Percentiles rank a stretch among this genome's conserved stretches.
These are phyloP conservation scores for Oryza meridionalis DNA, from an alignment of 176 grass and related monocot genomes.

Conservation along the genomic window DNA sequence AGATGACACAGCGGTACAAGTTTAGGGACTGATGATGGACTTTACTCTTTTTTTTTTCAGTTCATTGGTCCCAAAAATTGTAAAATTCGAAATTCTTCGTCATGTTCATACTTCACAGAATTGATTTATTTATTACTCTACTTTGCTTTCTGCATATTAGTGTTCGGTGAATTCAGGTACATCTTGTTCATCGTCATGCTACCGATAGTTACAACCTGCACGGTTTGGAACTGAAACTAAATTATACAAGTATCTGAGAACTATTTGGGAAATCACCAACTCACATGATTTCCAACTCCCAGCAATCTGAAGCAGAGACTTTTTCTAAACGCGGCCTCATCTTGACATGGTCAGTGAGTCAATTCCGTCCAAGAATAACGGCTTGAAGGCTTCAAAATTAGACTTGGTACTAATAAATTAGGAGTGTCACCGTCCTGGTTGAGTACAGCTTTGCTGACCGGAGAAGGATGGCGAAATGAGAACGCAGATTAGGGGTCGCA, in stretches of 20 bases:
- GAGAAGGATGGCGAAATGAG: constrained; percentile 17
- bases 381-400: constrained; percentile 41
- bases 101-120: constrained; percentile 36
- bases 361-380: background rate
- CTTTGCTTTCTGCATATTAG: background rate
- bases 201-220: too few relatives aligned
- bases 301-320: background rate
- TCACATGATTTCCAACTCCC: background rate
- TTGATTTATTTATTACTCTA: background rate
- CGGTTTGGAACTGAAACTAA: background rate
- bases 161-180: background rate
- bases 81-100: background rate
- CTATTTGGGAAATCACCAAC: background rate
- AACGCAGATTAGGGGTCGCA: background rate
- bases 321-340: background rate
- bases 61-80: background rate
- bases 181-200: background rate
- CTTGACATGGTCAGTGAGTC: constrained; percentile 21
- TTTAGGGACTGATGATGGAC: too few relatives aligned
- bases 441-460: background rate
- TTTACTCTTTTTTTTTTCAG: background rate
- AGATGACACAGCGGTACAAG: too few relatives aligned
- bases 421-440: constrained; percentile 22
- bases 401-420: constrained; percentile 15
- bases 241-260: background rate